These are phyloP conservation scores for Mycena venus DNA, from an alignment of 768 basidiomycete genomes.

Conservation along the genomic window DNA sequence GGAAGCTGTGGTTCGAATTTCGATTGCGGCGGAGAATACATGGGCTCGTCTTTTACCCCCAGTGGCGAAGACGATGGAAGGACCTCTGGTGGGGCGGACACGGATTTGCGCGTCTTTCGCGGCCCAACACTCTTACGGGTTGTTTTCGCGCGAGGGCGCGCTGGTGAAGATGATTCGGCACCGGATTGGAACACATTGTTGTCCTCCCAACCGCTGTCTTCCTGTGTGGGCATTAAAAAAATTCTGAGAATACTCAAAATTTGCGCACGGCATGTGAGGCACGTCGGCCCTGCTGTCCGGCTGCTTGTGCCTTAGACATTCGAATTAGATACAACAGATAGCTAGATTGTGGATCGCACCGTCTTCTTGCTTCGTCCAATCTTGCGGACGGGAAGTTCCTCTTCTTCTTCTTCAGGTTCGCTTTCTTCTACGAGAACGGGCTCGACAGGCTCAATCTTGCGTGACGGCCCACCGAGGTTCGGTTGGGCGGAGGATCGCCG, in stretches of 20 bases:
- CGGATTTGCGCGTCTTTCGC: slow-evolving; percentile 75
- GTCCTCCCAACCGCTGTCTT: slow-evolving; percentile 92
- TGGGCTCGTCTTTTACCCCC: slow-evolving; percentile 40
- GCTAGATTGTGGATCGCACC: slow-evolving; percentile 49
- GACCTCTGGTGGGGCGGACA: slow-evolving; percentile 77
- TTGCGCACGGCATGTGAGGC: slow-evolving; percentile 60
- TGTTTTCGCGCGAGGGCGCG: slow-evolving; percentile 62
- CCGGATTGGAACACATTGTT: slow-evolving; percentile 93
- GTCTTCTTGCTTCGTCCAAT: slow-evolving; percentile 71
- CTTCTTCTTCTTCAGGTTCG: slow-evolving; percentile 79
- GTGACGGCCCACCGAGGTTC: slow-evolving; percentile 64
- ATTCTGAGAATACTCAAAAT: slow-evolving; percentile 16
- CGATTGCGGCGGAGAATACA: slow-evolving; percentile 64
- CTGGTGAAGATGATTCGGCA: slow-evolving; percentile 88
- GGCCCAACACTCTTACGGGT: slow-evolving; percentile 54
- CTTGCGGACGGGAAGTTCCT: slow-evolving; percentile 71
- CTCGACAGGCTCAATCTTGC: slow-evolving; percentile 52
- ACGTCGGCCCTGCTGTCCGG: slow-evolving; percentile 66
- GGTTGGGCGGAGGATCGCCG: slow-evolving; percentile 87
- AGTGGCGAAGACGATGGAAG: slow-evolving; percentile 58
- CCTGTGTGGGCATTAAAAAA: slow-evolving; percentile 37
- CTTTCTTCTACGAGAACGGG: slow-evolving; percentile 77
- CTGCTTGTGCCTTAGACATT: slow-evolving; percentile 58
- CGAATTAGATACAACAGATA: not conserved
- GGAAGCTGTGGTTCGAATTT: slow-evolving; percentile 70